Conservation (phyloP, 106 monocot species). For the Platanthera guangdongensis region DNA sequence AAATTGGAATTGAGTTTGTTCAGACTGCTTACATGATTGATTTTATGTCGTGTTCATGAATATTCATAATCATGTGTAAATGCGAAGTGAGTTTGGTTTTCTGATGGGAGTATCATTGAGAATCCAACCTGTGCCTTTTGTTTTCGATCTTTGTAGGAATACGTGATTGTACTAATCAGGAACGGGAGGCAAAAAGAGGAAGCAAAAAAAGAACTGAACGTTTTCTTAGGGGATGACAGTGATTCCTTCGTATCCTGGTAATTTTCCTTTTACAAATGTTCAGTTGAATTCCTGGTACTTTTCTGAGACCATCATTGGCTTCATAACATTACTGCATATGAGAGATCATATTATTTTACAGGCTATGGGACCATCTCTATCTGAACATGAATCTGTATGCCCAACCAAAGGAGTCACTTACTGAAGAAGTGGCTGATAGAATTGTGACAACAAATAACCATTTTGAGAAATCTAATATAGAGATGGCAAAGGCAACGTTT, state of each 20-base stretch:
- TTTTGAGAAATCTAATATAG: conserved; percentile 13
- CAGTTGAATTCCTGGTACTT: not conserved
- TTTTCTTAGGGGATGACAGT: conserved; percentile 72
- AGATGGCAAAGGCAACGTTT: conserved; percentile 4
- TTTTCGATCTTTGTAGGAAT: conserved; percentile 52
- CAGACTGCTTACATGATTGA: not conserved
- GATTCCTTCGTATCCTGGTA: conserved; percentile 64
- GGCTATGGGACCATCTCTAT: conserved; percentile 72
- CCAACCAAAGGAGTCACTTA: conserved; percentile 20
- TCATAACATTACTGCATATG: not conserved
- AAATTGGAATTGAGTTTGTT: too few relatives aligned
- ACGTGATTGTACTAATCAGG: conserved; percentile 72
- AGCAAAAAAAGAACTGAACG: conserved; percentile 51
- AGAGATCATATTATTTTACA: conserved; percentile 13
- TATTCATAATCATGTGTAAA: not conserved
- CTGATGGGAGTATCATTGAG: not conserved
- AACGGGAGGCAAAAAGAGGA: conserved; percentile 76
- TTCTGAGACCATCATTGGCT: not conserved
- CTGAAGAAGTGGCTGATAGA: conserved; percentile 9
- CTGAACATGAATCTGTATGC: conserved; percentile 39
- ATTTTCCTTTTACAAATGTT: not conserved
- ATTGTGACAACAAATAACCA: conserved; percentile 6
- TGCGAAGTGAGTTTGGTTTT: not conserved
- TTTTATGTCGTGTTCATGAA: not conserved
- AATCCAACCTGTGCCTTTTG: not conserved